Percentiles rank a stretch among this genome's conserved stretches.
These are phyloP conservation scores for Eucalyptus cloeziana DNA, from an alignment of 345 rosid genomes.

Conservation along the genomic window DNA sequence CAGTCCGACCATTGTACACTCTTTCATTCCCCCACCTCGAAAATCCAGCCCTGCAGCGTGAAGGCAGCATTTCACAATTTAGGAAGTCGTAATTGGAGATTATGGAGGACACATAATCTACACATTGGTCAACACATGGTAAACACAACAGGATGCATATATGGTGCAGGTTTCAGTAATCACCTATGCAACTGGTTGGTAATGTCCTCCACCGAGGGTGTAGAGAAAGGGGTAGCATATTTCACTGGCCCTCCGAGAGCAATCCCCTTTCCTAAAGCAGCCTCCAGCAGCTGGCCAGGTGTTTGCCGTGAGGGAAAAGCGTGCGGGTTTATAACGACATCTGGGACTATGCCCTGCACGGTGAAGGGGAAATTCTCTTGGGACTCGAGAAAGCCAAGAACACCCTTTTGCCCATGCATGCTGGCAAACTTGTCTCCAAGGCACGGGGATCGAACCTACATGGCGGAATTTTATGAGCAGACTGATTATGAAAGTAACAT, in stretches of 20 bases:
- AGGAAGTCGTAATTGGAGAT: neutral
- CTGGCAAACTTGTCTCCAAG: constrained; percentile 96
- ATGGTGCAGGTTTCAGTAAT: neutral
- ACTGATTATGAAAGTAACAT: neutral
- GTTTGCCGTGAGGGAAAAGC: constrained; percentile 95
- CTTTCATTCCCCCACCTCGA: constrained; percentile 85
- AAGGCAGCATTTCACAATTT: neutral
- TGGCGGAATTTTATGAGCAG: neutral
- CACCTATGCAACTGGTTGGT: constrained; percentile 88
- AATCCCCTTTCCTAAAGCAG: constrained; percentile 88
- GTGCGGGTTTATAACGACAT: constrained; percentile 79
- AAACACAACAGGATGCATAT: neutral
- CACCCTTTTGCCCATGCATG: constrained; percentile 99
- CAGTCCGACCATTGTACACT: constrained; percentile 68
- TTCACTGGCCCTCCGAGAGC: constrained; percentile 52
- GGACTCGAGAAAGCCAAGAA: constrained; percentile 78
- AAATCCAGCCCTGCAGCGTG: constrained; percentile 60
- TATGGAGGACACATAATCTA: neutral
- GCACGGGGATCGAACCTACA: constrained; percentile 75
- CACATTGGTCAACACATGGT: neutral
- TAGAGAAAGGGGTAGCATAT: constrained; percentile 84
- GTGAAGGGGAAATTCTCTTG: constrained; percentile 93
- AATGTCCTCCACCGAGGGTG: constrained; percentile 57
- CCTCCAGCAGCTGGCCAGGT: constrained; percentile 89
- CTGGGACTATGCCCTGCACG: constrained; percentile 84